Base-by-base conservation (phyloP, 164 flowering plant genomes). In the Annona cherimola region DNA sequence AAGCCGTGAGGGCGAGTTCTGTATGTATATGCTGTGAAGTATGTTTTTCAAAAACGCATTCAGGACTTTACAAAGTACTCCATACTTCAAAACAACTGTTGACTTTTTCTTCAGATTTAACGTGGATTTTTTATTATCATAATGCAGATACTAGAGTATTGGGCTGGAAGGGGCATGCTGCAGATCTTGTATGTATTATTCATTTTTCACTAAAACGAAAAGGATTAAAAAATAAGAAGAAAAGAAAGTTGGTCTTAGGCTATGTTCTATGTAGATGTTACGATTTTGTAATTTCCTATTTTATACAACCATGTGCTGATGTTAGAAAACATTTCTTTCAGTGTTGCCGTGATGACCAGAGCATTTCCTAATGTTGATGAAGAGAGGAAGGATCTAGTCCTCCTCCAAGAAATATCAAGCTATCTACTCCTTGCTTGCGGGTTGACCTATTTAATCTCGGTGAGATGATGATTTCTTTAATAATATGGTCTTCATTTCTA, bases 301-400 rank as follows among this genome's bases (percentile, higher is more conserved):
- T 12, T 12, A 16, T 42, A 18, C 59, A 26, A 20, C 4, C 4
- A 20, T 7, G 3, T 5, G 44, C 45, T 64, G 67, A 62, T 62
- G 35, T 39, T 5, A 26, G 35, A 4, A 64, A 41, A 44, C 19
- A 35, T 69, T 45, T 73, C 41, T 69, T 71, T 42, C 85, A 95
- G 99, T 81, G 97, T 93, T 82, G 98, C 97, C 59, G 98, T 95
- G 70, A 93, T 93, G 98, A 95, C 99, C 45, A 90, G 91, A 84
- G 99, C 98, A 75, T 95, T 81, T 74, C 89, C 98, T 78, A 85
- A 91, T 70, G 74, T 76, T 66, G 61, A 54, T 57, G 81, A 76
- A 11, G 59, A 77, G 63, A 72, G 73, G 63, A 69, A 76, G 69
- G 84, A 81, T 44, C 83, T 93, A 43, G 71, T 88, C 63, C 84